These are phyloP conservation scores for Fusarium humuli DNA, from an alignment of 2,329 filamentous ascomycete species.

Conservation along the genomic window DNA sequence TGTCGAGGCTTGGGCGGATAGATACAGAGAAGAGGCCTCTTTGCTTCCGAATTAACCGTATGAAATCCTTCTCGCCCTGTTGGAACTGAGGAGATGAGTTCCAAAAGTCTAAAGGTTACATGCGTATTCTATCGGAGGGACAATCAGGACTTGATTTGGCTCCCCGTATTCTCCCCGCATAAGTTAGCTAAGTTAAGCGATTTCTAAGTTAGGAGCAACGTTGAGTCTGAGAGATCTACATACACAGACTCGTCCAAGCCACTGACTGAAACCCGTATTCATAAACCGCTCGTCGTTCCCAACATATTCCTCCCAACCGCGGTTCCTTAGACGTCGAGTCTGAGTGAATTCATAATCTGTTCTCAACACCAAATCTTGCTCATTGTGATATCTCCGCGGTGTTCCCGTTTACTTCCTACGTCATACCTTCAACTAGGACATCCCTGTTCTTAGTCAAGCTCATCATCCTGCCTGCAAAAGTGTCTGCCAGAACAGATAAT, in stretches of 20 bases:
- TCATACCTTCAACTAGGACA: slow-evolving; percentile 29
- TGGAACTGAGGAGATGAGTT: not conserved
- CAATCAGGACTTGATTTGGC: slow-evolving; percentile 4
- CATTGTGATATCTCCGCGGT: slow-evolving; percentile 10
- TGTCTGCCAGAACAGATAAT: not conserved
- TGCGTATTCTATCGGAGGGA: not conserved
- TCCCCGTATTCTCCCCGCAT: slow-evolving; percentile 8
- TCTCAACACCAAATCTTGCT: not conserved
- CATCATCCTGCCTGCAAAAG: not conserved
- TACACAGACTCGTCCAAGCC: slow-evolving; percentile 1
- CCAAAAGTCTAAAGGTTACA: not conserved
- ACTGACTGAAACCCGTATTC: slow-evolving; percentile 1
- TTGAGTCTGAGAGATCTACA: not conserved
- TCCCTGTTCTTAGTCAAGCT: slow-evolving; percentile 14
- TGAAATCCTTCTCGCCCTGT: not conserved
- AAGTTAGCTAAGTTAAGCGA: not conserved
- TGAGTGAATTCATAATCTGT: not conserved
- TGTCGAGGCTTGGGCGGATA: not conserved
- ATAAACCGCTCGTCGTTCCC: slow-evolving; percentile 12
- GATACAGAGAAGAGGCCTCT: not conserved
- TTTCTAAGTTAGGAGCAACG: not conserved
- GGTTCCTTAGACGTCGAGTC: not conserved
- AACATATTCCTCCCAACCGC: not conserved
- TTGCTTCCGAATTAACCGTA: not conserved
- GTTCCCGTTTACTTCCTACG: slow-evolving; percentile 28